Evolutionary conservation across 768 basidiomycete species (phyloP), one percentile per base, ranked within the genome.

Genomic region (Naematelia encephala): DNA sequence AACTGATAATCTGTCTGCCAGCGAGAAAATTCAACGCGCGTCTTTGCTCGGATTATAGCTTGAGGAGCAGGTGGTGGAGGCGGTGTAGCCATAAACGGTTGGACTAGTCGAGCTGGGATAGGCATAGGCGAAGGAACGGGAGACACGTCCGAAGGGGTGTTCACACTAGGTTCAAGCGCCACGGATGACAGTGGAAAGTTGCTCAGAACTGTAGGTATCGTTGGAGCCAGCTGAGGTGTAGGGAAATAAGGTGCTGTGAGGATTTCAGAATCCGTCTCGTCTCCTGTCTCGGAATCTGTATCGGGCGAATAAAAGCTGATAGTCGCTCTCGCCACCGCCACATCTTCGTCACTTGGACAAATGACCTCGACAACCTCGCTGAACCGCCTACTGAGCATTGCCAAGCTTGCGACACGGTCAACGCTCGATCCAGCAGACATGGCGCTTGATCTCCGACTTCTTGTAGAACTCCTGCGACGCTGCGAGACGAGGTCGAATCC

Each of bases 291-390:
- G 16, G n/a, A 21, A 51, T 56, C 56, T 28, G 57, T 48, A 43
- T 57, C 56, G 3, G 51, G 28, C 34, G 62, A 52, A 27, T 61
- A 62, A 2, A 46, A 52, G 49, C 61, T 68, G 28, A 63, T 58
- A 10, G 47, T 51, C 5, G 50, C 43, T 19, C 59, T 49, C 44
- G 57, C 61, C 16, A 57, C 51, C 4, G 58, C 60, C 19, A 56
- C 50, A 22, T 44, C 61, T 12, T 56, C 61, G 12, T 56, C 47
- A 14, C 55, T 56, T 11, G 61, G 54, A 21, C 44, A 51, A 5
- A 64, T 63, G 1, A 74, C 68, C 46, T 74, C 70, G 42, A 74
- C 73, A 11, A 70, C 70, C 42, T 74, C 70, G 16, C 64, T 68
- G 58, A 72, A 74, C 26, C 68, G 45, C 25, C 73, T 21, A 30